Evolutionary conservation across 208 protist genomes (phyloP).

Genomic region (Trypanosomatidae sp.): DNA sequence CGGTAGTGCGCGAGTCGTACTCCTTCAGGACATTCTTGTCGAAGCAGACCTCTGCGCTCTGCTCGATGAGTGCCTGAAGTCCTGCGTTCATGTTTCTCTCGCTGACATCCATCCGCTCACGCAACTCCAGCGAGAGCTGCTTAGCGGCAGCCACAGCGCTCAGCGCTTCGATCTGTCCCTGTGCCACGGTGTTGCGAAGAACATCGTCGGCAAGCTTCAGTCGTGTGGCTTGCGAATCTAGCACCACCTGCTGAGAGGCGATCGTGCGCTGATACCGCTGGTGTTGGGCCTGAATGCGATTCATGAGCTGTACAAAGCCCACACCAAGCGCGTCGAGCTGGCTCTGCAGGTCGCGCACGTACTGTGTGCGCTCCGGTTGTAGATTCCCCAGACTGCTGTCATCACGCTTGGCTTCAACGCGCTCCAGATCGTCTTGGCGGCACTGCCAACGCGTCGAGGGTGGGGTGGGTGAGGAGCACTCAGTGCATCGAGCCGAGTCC

Average conservation of each 20-base stretch:
- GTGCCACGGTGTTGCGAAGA: slow-evolving; percentile 34
- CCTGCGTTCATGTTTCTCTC: slow-evolving; percentile 43
- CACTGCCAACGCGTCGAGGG: not conserved
- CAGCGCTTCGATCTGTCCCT: slow-evolving; percentile 38
- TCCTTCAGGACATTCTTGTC: slow-evolving; percentile 50
- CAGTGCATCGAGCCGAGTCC: not conserved
- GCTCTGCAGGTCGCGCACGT: slow-evolving; percentile 12
- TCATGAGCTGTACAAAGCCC: slow-evolving; percentile 38
- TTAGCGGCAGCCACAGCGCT: slow-evolving; percentile 35
- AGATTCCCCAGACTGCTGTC: not conserved
- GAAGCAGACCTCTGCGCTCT: slow-evolving; percentile 52
- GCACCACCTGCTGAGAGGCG: slow-evolving; percentile 38
- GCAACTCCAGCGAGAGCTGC: slow-evolving; percentile 55
- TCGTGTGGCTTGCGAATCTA: slow-evolving; percentile 57
- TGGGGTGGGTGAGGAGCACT: not conserved
- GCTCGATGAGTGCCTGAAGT: slow-evolving; percentile 41
- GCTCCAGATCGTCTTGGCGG: not conserved
- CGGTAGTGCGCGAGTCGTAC: slow-evolving; percentile 31
- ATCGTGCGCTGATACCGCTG: slow-evolving; percentile 32
- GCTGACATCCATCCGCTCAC: slow-evolving; percentile 51
- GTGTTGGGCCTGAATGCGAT: slow-evolving; percentile 35
- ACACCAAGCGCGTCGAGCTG: slow-evolving; percentile 26
- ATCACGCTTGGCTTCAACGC: not conserved
- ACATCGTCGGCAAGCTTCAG: slow-evolving; percentile 70
- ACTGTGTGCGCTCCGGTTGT: slow-evolving; percentile 8